Base-by-base conservation (phyloP, 2,329 filamentous ascomycete species). In the Ophiostoma sp. region DNA sequence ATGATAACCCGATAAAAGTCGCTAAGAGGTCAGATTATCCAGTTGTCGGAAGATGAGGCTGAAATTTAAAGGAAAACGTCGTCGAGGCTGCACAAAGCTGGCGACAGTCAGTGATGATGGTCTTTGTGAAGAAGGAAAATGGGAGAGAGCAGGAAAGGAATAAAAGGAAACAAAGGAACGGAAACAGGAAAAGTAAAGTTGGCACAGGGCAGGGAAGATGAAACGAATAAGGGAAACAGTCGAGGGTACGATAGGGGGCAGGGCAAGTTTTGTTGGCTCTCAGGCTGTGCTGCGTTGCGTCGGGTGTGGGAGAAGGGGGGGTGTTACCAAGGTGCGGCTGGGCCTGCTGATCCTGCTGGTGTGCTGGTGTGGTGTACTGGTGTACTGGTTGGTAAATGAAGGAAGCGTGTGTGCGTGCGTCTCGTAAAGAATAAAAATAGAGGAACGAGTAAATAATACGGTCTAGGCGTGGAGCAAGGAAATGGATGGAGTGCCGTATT, bases 281-380 rank as follows among this genome's bases (percentile, higher is more conserved):
- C 17, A 39, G 33, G 35, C 62, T 65, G 62, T 65, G 62, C 65
- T 41, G 65, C 35, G 65, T 39, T 67, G 65, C 64, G 35, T 66
- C 36, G 64, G 35, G 64, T 66, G 52, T 57, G 52, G 35, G 36
- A 67, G 69, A 64, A 41, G 48, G 52, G 60, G 64, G 64, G 39
- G 69, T 67, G 15, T 48, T 68, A 68, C 69, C 44, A 65, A 68
- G 69, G 69, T 52, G 67, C 69, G 67, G 69, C 69, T 70, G 67
- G 67, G 48, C 57, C 54, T 62, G 60, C 41, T 67, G 60, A 52
- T 54, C 41, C 39, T 39, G 39, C 64, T 57, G 41, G 23, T 27
- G 52, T 57, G 27, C 36, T 48, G 39, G 39, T 41, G 39, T 11
- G 39, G n/a, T 23, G 48, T 57, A 57, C 31, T 48, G 39, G 39